Conservation (phyloP, 2,329 filamentous ascomycete genomes). For the Colletotrichum lentis region DNA sequence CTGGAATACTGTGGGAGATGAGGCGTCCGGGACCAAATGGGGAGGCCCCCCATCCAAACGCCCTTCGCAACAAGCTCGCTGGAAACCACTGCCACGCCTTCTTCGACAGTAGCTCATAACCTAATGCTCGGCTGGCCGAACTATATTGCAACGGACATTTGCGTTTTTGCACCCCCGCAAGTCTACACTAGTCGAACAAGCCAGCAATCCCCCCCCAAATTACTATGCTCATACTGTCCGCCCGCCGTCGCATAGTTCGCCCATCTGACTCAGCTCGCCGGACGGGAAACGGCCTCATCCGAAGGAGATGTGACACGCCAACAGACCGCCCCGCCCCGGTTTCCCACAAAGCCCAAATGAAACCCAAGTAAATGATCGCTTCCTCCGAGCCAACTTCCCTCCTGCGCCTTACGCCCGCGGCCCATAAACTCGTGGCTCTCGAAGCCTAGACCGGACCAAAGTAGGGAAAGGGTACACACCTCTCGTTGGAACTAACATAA, state of each 20-base stretch:
- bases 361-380: neutral
- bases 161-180: no score
- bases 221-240: neutral
- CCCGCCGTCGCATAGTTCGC: neutral
- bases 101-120: no score
- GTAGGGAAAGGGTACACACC: neutral
- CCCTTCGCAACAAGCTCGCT: no score
- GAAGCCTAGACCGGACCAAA: neutral
- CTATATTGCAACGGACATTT: no score
- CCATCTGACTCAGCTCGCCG: neutral
- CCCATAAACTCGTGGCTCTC: neutral
- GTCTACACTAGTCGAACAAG: no score
- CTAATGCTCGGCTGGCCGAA: no score
- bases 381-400: neutral
- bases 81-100: no score
- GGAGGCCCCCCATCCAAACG: no score
- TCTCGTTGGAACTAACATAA: neutral
- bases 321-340: neutral
- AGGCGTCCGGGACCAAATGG: neutral
- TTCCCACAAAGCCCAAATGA: neutral
- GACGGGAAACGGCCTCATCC: neutral
- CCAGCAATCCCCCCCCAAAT: no score
- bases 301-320: neutral
- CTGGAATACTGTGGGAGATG: neutral
- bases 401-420: neutral